Conservation (phyloP, 202 grass and related monocot species). For the Dendrocalamus latiflorus region DNA sequence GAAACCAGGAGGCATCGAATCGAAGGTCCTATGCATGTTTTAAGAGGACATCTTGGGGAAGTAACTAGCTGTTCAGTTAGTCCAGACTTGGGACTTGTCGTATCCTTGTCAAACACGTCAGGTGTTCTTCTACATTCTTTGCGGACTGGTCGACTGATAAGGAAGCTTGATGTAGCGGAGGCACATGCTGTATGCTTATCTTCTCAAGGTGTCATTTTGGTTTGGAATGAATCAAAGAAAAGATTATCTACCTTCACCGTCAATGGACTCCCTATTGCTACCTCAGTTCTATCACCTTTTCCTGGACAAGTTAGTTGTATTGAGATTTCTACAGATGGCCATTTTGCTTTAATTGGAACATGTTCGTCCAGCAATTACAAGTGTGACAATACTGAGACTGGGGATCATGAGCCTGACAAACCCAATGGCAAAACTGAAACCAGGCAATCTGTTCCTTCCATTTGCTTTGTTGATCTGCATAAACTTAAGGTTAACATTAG, state of each 20-base stretch:
- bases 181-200: constrained; percentile 70
- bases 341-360: constrained; percentile 75
- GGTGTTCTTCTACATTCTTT: constrained; percentile 93
- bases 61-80: constrained; percentile 79
- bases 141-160: constrained; percentile 75
- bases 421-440: constrained; percentile 26
- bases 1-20: constrained; percentile 62
- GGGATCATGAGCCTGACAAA: constrained; percentile 22
- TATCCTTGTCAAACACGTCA: constrained; percentile 66
- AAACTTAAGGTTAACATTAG: constrained; percentile 70
- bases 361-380: constrained; percentile 47
- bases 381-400: constrained; percentile 24
- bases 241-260: constrained; percentile 88
- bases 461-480: constrained; percentile 90
- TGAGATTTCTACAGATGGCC: constrained; percentile 81
- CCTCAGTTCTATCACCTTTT: constrained; percentile 61
- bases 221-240: constrained; percentile 81
- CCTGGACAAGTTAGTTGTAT: constrained; percentile 80
- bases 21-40: constrained; percentile 91
- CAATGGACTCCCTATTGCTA: constrained; percentile 78
- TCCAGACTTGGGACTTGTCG: constrained; percentile 83
- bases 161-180: constrained; percentile 55
- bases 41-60: constrained; percentile 93
- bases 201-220: constrained; percentile 79
- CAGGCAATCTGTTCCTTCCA: constrained; percentile 58